Conservation (phyloP, 176 grass and related monocot genomes). For the Oryza glumipatula region DNA sequence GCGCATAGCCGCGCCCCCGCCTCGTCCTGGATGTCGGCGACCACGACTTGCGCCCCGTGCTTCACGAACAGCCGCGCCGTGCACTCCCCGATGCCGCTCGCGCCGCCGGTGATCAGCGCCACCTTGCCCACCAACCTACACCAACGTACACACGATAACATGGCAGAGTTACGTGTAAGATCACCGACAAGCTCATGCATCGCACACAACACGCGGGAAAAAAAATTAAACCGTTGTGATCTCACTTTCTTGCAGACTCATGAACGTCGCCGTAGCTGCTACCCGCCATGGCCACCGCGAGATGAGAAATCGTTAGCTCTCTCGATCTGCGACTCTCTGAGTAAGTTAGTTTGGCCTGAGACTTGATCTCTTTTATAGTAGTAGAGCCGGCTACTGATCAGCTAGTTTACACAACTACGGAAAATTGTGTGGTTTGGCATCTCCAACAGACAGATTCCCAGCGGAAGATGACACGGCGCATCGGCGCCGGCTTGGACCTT, state of each 20-base stretch:
- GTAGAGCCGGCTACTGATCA: not conserved
- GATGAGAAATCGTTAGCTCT: not conserved
- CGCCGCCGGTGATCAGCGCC: slow-evolving; percentile 62
- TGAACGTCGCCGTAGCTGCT: slow-evolving; percentile 26
- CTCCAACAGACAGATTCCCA: not conserved
- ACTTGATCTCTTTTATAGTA: not conserved
- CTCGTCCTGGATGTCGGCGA: slow-evolving; percentile 60
- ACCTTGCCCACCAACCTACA: slow-evolving; percentile 63
- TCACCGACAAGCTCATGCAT: not conserved
- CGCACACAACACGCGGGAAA: too few species aligned
- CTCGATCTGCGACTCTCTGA: not conserved
- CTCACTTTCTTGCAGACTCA: slow-evolving; percentile 42
- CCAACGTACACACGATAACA: not conserved
- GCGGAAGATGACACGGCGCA: not conserved
- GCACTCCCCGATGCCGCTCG: slow-evolving; percentile 59
- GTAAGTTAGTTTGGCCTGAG: not conserved
- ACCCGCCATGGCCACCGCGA: slow-evolving; percentile 35
- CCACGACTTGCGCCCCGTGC: slow-evolving; percentile 52
- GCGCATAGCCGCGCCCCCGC: slow-evolving; percentile 30
- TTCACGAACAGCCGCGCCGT: slow-evolving; percentile 54
- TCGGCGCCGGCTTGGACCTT: too few species aligned
- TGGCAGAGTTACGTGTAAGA: not conserved
- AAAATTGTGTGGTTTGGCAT: not conserved
- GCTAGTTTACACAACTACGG: not conserved
- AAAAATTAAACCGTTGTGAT: not conserved